Conservation (phyloP, 306 rosid genomes). For the Gastrolobium bilobum region DNA sequence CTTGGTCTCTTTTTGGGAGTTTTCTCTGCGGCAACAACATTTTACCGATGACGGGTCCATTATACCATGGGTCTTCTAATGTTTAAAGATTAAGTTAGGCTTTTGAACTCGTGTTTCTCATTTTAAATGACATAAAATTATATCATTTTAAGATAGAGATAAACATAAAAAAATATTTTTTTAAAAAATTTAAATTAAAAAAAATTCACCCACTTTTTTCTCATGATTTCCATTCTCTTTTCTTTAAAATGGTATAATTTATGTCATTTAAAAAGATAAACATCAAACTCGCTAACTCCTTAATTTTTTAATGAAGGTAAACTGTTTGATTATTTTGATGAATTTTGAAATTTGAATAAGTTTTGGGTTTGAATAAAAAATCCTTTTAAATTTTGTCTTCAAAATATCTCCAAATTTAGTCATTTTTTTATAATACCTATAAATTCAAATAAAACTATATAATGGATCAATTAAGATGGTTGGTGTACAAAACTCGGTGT, state of each 20-base stretch:
- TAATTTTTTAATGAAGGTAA: not conserved
- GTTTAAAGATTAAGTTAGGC: not conserved
- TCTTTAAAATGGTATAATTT: too few species aligned
- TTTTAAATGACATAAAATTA: too few species aligned
- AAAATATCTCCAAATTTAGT: not conserved
- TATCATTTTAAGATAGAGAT: too few species aligned
- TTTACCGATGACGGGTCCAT: not conserved
- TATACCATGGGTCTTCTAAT: not conserved
- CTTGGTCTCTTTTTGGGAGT: not conserved
- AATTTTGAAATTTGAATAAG: not conserved
- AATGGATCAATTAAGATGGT: not conserved
- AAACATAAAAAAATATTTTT: too few species aligned
- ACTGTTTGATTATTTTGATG: conserved; percentile 6
- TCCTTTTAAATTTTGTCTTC: not conserved
- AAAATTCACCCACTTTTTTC: too few species aligned
- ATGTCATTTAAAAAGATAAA: too few species aligned
- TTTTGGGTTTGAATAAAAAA: not conserved
- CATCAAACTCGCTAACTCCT: not conserved
- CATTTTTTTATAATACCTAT: not conserved
- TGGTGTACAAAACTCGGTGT: conserved; percentile 8
- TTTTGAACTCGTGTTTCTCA: too few species aligned
- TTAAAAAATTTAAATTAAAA: too few species aligned
- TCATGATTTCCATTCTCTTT: too few species aligned
- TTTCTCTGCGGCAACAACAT: conserved; percentile 31
- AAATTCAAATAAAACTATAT: not conserved